Evolutionary conservation across 139 green algal genomes (phyloP).

Genomic region (Micractinium conductrix): DNA sequence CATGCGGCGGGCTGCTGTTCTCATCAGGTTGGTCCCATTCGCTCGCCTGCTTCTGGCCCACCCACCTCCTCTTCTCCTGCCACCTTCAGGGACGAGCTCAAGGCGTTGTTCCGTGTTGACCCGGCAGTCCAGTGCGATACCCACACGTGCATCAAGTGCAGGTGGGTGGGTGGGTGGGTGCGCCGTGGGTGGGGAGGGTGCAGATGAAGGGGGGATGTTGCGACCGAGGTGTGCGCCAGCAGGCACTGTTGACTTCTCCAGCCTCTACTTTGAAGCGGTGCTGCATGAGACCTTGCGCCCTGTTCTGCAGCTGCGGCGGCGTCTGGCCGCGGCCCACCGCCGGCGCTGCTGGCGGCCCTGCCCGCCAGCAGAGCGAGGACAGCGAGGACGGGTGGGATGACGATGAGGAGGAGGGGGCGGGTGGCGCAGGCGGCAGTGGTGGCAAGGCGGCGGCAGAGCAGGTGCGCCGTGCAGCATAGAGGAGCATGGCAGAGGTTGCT

Average conservation of each 20-base stretch:
- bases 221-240: no score
- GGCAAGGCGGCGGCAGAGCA: neutral
- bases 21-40: no score
- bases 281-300: no score
- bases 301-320: conserved; percentile 8
- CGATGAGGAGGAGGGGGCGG: neutral
- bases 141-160: conserved; percentile 69
- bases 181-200: no score
- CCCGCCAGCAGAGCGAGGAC: neutral
- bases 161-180: no score
- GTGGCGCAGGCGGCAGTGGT: neutral
- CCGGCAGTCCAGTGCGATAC: conserved; percentile 58
- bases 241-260: no score
- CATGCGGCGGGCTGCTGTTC: no score
- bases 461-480: neutral
- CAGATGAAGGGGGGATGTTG: no score
- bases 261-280: no score
- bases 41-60: no score
- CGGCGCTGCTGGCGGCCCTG: neutral
- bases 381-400: conserved; percentile 2
- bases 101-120: conserved; percentile 61
- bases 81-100: conserved; percentile 55
- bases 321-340: neutral
- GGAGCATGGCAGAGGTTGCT: neutral
- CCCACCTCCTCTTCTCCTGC: neutral